A percentile compares a stretch with the other conserved stretches of the same genome.
phyloP scores from a whole-genome alignment of 2,329 filamentous ascomycete species.

The Cyphellophora attinorum region DNA sequence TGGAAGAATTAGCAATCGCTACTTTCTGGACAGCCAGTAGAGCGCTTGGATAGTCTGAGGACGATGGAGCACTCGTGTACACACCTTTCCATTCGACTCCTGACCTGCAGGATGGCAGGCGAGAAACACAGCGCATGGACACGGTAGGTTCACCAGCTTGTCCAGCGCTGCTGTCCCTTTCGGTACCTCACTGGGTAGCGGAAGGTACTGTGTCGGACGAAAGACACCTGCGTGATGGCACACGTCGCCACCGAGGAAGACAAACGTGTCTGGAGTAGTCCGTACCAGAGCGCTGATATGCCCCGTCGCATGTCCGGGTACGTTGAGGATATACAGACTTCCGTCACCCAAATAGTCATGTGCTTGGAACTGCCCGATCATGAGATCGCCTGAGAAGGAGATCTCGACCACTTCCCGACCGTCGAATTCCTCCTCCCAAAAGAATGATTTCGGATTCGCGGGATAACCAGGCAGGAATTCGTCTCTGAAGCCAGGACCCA shows the following conservation, averaged over 20 bases:
- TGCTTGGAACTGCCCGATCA: slow-evolving; percentile 28
- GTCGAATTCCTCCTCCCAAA: slow-evolving; percentile 26
- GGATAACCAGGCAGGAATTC: slow-evolving; percentile 39
- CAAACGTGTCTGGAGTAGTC: slow-evolving; percentile 30
- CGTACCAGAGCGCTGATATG: slow-evolving; percentile 43
- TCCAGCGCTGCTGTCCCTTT: too few species aligned
- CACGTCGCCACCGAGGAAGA: slow-evolving; percentile 42
- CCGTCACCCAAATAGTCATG: slow-evolving; percentile 34
- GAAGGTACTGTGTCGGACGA: slow-evolving; percentile 20
- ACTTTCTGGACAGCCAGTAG: too few species aligned
- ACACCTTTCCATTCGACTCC: too few species aligned
- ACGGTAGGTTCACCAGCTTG: too few species aligned
- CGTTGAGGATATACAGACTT: slow-evolving; percentile 32
- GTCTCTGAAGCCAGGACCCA: slow-evolving; percentile 19
- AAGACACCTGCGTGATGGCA: slow-evolving; percentile 31
- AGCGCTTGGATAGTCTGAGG: too few species aligned
- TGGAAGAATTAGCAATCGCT: too few species aligned
- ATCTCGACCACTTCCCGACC: slow-evolving; percentile 17
- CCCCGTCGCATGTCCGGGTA: slow-evolving; percentile 39
- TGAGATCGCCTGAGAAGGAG: not conserved
- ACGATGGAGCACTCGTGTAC: too few species aligned
- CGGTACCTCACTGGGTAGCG: too few species aligned
- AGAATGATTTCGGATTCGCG: slow-evolving; percentile 22
- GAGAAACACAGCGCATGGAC: too few species aligned
- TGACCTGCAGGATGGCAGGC: too few species aligned